These are phyloP conservation scores for Choricystis sp. DNA, from an alignment of 139 green algal genomes.

Conservation along the genomic window DNA sequence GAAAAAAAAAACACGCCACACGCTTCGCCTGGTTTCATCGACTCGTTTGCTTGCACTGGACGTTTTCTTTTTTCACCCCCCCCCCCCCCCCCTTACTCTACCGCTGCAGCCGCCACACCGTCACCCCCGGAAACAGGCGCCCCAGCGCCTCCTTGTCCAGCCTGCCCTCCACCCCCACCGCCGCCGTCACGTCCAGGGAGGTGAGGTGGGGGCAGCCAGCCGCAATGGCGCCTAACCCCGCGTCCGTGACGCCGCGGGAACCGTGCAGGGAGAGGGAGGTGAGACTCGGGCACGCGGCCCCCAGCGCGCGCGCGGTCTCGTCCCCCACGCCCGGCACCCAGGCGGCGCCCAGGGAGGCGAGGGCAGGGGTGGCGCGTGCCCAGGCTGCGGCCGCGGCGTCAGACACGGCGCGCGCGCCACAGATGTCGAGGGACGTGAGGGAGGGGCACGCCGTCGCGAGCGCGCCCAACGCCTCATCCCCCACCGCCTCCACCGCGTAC, in stretches of 20 bases:
- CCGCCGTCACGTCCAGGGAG: background rate
- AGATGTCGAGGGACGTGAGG: too few species aligned
- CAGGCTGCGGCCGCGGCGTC: too few species aligned
- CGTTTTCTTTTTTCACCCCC: background rate
- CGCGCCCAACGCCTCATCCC: too few species aligned
- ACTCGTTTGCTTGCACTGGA: too few species aligned
- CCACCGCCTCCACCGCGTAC: too few species aligned
- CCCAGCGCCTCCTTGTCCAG: background rate
- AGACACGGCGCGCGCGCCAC: too few species aligned
- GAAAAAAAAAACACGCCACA: too few species aligned
- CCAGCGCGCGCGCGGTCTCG: background rate
- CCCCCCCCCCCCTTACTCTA: background rate
- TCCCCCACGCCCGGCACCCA: too few species aligned
- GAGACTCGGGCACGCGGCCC: background rate
- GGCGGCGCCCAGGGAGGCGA: too few species aligned
- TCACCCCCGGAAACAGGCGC: background rate
- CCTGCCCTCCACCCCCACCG: background rate
- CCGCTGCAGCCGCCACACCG: background rate
- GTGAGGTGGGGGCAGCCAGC: background rate
- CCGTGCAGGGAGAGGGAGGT: background rate
- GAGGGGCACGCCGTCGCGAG: too few species aligned
- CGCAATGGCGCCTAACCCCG: background rate
- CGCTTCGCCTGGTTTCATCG: too few species aligned
- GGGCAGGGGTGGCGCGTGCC: too few species aligned
- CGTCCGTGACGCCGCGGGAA: constrained; percentile 1